Evolutionary conservation across 2,329 filamentous ascomycete genomes (phyloP).

Genomic region (Cryphonectria radicalis): DNA sequence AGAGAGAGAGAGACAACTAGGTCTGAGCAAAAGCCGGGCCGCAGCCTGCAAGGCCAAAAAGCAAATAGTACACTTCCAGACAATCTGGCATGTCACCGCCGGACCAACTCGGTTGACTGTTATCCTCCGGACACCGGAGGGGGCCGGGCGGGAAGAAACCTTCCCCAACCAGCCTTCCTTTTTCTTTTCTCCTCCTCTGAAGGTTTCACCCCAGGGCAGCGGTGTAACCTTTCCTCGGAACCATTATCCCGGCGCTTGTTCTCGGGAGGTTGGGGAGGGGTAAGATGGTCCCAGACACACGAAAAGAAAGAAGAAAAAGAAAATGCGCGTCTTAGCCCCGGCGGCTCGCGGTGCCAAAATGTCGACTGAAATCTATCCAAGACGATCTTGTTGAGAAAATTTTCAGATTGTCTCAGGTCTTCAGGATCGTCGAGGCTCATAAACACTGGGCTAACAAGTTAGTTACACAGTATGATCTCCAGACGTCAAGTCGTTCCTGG

Average conservation of each 20-base stretch:
- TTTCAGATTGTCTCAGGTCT: background rate
- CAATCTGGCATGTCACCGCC: slow-evolving; percentile 6
- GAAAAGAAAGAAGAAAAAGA: no score
- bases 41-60: slow-evolving; percentile 1
- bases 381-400: background rate
- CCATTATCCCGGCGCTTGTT: background rate
- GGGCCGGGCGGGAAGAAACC: background rate
- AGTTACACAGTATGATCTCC: background rate
- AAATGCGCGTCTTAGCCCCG: background rate
- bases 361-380: background rate
- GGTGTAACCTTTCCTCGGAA: background rate
- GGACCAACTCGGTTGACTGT: background rate
- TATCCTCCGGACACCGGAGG: slow-evolving; percentile 11
- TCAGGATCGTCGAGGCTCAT: background rate
- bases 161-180: background rate
- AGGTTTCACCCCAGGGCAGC: background rate
- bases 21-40: background rate
- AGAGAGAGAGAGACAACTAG: no score
- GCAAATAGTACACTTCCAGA: background rate
- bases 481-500: background rate
- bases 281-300: background rate
- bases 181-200: no score
- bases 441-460: background rate
- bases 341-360: background rate
- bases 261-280: background rate